phyloP scores from a whole-genome alignment of 2,329 filamentous ascomycete species.

The Penicillium olsonii region DNA sequence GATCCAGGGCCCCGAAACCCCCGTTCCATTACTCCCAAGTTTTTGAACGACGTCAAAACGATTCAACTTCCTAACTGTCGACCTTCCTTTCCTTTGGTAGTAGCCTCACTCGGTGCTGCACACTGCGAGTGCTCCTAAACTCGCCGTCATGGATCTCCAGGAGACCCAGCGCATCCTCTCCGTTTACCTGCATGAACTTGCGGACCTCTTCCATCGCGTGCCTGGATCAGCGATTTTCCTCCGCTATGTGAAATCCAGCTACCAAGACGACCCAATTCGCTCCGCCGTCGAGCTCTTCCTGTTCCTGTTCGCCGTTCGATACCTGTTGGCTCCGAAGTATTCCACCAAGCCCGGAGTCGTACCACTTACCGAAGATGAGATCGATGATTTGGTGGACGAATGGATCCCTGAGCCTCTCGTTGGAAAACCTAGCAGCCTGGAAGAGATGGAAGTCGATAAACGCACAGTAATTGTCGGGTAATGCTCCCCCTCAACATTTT shows the following conservation, averaged over 20 bases:
- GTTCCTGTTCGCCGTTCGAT: conserved; percentile 92
- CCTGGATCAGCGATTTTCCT: conserved; percentile 92
- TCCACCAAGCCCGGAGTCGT: conserved; percentile 91
- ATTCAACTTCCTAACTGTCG: background rate
- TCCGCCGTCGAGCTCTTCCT: conserved; percentile 91
- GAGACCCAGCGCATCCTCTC: conserved; percentile 56
- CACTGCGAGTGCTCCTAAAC: conserved; percentile 9
- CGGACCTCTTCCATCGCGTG: conserved; percentile 78
- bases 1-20: background rate
- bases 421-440: conserved; percentile 68
- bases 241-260: conserved; percentile 94
- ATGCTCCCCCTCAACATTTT: conserved; percentile 16
- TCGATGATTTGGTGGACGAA: conserved; percentile 94
- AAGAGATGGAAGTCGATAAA: conserved; percentile 81
- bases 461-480: conserved; percentile 87
- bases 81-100: background rate
- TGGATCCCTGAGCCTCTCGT: conserved; percentile 96
- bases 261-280: conserved; percentile 94
- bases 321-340: conserved; percentile 88
- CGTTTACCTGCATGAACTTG: conserved; percentile 57
- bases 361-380: conserved; percentile 89
- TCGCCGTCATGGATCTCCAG: conserved; percentile 56
- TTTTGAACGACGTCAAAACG: background rate
- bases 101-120: conserved; percentile 2
- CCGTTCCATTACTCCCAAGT: conserved; percentile 1